These are phyloP conservation scores for Fusarium nurragi DNA, from an alignment of 2,329 filamentous ascomycete species.

Conservation along the genomic window DNA sequence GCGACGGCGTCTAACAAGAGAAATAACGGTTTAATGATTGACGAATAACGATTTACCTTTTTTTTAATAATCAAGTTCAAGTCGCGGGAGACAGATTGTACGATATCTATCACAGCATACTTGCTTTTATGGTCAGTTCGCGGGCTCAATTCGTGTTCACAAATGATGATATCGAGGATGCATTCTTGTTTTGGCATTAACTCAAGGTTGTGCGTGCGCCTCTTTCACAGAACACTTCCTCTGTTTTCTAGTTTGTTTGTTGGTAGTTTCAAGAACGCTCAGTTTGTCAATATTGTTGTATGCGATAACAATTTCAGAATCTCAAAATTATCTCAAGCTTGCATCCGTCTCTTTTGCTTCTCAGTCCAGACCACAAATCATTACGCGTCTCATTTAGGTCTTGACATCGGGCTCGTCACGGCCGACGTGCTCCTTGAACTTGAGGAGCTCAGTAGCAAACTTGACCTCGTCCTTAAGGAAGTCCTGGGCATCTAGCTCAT, in stretches of 20 bases:
- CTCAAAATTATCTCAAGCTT: slow-evolving; percentile 34
- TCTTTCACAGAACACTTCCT: slow-evolving; percentile 7
- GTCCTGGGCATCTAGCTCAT: slow-evolving; percentile 85
- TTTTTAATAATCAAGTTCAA: slow-evolving; percentile 23
- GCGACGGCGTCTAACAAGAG: slow-evolving; percentile 32
- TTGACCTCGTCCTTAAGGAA: slow-evolving; percentile 92
- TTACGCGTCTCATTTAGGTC: slow-evolving; percentile 67
- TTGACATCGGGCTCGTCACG: slow-evolving; percentile 95
- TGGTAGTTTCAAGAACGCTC: slow-evolving; percentile 43
- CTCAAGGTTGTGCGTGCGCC: slow-evolving; percentile 15
- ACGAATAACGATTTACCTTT: slow-evolving; percentile 40
- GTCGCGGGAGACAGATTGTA: slow-evolving; percentile 40
- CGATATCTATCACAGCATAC: slow-evolving; percentile 29
- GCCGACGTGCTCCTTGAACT: slow-evolving; percentile 93
- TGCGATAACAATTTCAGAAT: slow-evolving; percentile 41
- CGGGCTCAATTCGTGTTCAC: slow-evolving; percentile 12
- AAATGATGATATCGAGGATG: slow-evolving; percentile 22
- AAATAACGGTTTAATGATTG: slow-evolving; percentile 37
- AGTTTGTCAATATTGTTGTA: slow-evolving; percentile 40
- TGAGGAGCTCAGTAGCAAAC: slow-evolving; percentile 84
- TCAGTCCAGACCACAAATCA: neutral
- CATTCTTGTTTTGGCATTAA: slow-evolving; percentile 27
- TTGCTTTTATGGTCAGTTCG: slow-evolving; percentile 23
- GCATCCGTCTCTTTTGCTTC: slow-evolving; percentile 31
- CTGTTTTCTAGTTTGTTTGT: slow-evolving; percentile 21